Evolutionary conservation across 495 filamentous ascomycete species (phyloP), one percentile per base, ranked within the genome.

Genomic region (Penicillium lagena): DNA sequence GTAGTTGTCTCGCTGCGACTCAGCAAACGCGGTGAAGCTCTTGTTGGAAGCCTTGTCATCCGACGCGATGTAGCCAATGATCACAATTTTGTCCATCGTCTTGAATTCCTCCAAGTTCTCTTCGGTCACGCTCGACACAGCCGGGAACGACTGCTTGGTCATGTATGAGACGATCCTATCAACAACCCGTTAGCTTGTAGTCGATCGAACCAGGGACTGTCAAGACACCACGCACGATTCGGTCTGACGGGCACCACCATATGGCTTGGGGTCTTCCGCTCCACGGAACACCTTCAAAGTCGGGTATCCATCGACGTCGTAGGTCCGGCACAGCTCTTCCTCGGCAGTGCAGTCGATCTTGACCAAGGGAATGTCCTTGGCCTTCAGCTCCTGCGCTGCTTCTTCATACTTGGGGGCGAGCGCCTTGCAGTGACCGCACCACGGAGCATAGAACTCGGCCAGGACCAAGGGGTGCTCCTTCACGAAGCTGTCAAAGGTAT

Each of bases 371-470:
- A 99, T 97, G 48, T 89, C 75, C 79, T 97, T 99, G 70, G 86
- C 84, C 76, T 97, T 99, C 52, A 99, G 72, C 35, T 85, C 82
- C 0, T 90, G 95, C 12, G 93, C 93, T 35, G 93, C 93, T 63
- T 93, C 87, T 52, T 94, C 88, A 61, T 91, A 93, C 73, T 93
- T 88, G 48, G 87, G 87, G 36, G 86, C 87, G 29, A 93, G 72
- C 50, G 89, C 85, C 77, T 98, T 98, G 86, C 93, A 98, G 79
- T 98, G 93, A 53, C 93, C 93, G 64, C 94, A 99, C 94, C 93
- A 97, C 35, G 94, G 94, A 17, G 93, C 93, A 66, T 94, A 99
- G 78, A 96, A 99, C 75, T 99, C 93, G 46, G 96, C 79, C 50
- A 99, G 79, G 36, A 99, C 93, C 43, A 97, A 76, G 54, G 86